These are phyloP conservation scores for Yarrowia sp. DNA, from an alignment of 805 yeast species.

Conservation along the genomic window DNA sequence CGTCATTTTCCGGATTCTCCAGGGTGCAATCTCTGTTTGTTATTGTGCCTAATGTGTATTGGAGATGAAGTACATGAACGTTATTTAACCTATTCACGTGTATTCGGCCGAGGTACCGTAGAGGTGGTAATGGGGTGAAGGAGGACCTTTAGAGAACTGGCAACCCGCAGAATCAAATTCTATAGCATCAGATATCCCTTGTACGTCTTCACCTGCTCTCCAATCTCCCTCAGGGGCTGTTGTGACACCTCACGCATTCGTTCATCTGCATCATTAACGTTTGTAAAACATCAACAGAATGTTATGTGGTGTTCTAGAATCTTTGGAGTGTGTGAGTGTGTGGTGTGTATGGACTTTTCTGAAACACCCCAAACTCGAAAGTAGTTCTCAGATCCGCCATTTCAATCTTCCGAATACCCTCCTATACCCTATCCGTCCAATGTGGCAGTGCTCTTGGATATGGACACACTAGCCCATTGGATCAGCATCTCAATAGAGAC, in stretches of 20 bases:
- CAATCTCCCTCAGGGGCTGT: too few relatives aligned
- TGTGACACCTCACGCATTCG: too few relatives aligned
- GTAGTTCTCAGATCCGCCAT: too few relatives aligned
- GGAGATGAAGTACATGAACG: slow-evolving; percentile 21
- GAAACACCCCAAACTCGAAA: too few relatives aligned
- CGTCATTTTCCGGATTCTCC: slow-evolving; percentile 2
- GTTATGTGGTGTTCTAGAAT: slow-evolving; percentile 20
- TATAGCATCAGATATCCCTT: too few relatives aligned
- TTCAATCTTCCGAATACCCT: background rate
- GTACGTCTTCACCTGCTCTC: too few relatives aligned
- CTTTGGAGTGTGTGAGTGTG: background rate
- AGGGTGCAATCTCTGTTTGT: background rate
- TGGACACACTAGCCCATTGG: slow-evolving; percentile 11
- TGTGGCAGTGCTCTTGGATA: background rate
- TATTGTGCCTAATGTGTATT: slow-evolving; percentile 20
- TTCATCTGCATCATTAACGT: background rate
- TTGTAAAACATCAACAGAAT: slow-evolving; percentile 21
- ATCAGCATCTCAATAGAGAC: slow-evolving; percentile 5
- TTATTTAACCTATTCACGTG: slow-evolving; percentile 21
- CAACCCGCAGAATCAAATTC: too few relatives aligned
- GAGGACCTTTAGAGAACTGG: too few relatives aligned
- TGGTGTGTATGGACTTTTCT: too few relatives aligned
- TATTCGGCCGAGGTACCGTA: background rate
- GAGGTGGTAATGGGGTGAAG: too few relatives aligned
- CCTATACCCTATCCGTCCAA: background rate